Evolutionary conservation across 2,329 filamentous ascomycete genomes (phyloP).

Genomic region (Ilyonectria robusta): DNA sequence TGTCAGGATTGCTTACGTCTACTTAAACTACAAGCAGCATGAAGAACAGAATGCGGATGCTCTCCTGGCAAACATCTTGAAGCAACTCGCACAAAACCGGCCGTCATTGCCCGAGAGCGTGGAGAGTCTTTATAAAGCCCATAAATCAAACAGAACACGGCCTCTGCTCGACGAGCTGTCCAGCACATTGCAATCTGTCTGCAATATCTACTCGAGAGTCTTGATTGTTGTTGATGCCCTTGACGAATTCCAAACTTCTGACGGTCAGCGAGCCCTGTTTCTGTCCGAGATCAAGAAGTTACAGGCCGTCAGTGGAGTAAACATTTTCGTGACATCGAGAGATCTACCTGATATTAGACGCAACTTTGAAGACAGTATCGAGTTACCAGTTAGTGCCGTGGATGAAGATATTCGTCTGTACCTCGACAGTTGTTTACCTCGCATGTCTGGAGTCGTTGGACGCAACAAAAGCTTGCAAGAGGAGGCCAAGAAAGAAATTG

Average conservation of each 20-base stretch:
- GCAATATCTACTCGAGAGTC: background rate
- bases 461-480: background rate
- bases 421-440: background rate
- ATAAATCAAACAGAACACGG: background rate
- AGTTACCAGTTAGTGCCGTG: background rate
- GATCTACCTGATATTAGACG: background rate
- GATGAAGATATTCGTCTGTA: background rate
- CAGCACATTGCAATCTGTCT: background rate
- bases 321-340: background rate
- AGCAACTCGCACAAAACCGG: background rate
- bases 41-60: background rate
- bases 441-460: background rate
- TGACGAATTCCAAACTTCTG: constrained; percentile 1
- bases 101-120: background rate
- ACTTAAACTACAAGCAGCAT: background rate
- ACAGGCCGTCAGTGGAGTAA: background rate
- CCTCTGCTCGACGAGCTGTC: background rate
- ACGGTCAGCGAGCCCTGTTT: background rate
- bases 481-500: too few species aligned
- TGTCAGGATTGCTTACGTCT: background rate
- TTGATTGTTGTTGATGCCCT: background rate
- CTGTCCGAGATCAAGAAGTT: background rate
- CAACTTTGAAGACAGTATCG: background rate
- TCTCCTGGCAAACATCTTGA: background rate
- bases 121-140: background rate